Conservation (phyloP, 495 filamentous ascomycete species). For the Neurospora hispaniola region DNA sequence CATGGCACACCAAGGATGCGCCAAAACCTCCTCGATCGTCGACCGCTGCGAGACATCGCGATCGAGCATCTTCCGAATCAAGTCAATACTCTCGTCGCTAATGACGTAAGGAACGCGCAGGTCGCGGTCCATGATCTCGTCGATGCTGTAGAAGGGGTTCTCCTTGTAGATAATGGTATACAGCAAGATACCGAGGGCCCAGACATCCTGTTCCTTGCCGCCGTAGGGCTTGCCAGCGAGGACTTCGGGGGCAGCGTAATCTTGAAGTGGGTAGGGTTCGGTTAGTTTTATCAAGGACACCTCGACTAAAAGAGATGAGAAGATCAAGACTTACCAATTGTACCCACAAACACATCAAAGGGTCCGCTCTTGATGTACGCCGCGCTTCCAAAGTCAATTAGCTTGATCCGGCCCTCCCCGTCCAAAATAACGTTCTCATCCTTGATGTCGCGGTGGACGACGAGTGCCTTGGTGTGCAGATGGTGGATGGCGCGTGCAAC, state of each 20-base stretch:
- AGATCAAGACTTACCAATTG: conserved; percentile 63
- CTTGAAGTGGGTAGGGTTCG: conserved; percentile 31
- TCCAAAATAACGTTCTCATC: conserved; percentile 96
- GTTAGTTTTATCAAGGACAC: neutral
- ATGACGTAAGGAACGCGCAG: conserved; percentile 83
- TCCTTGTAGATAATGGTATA: conserved; percentile 99
- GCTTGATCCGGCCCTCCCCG: conserved; percentile 88
- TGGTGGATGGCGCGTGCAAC: conserved; percentile 84
- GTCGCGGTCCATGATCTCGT: conserved; percentile 97
- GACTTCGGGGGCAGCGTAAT: conserved; percentile 96
- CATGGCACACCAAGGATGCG: conserved; percentile 66
- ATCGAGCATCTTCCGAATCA: conserved; percentile 84
- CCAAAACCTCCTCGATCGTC: conserved; percentile 72
- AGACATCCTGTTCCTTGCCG: conserved; percentile 95
- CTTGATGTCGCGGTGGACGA: conserved; percentile 97
- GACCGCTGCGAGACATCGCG: conserved; percentile 73
- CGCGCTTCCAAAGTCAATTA: conserved; percentile 96
- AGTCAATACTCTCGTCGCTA: conserved; percentile 81
- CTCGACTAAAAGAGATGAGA: neutral
- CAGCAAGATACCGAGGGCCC: conserved; percentile 94
- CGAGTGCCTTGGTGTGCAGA: conserved; percentile 79
- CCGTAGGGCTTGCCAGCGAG: conserved; percentile 87
- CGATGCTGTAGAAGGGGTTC: conserved; percentile 98
- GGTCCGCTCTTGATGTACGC: conserved; percentile 97
- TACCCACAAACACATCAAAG: conserved; percentile 98